Evolutionary conservation across 23 red algal species (phyloP).

Genomic region (Agarophyton chilense): DNA sequence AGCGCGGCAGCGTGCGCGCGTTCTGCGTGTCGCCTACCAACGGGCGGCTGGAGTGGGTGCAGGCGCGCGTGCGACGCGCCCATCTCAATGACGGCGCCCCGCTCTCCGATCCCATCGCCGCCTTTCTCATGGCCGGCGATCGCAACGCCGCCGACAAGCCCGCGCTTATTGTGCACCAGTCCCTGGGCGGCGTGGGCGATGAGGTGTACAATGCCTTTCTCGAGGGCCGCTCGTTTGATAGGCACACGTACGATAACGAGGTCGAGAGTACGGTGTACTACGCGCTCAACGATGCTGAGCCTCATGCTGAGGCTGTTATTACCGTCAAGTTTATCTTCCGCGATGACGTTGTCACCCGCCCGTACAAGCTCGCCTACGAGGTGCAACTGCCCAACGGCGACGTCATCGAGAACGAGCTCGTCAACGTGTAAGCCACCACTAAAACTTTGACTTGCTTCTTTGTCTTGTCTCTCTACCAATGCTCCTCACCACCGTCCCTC

Average conservation of each 20-base stretch:
- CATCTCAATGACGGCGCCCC: conserved; percentile 58
- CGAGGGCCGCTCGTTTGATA: conserved; percentile 67
- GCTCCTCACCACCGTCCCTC: neutral
- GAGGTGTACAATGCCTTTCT: conserved; percentile 70
- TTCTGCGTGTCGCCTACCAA: conserved; percentile 80
- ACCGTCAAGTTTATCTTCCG: conserved; percentile 67
- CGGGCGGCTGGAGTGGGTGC: conserved; percentile 80
- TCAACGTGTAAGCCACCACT: conserved; percentile 59
- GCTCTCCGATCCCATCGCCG: conserved; percentile 33
- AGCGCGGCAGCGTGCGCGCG: neutral
- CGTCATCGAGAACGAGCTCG: conserved; percentile 66
- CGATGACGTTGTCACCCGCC: conserved; percentile 40
- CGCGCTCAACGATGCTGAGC: conserved; percentile 45
- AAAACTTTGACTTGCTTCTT: conserved; percentile 10
- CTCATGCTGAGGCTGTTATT: conserved; percentile 15
- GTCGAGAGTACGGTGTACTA: conserved; percentile 72
- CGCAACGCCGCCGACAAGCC: conserved; percentile 53
- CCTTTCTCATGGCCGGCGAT: conserved; percentile 66
- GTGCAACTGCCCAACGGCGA: conserved; percentile 74
- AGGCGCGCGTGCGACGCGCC: conserved; percentile 18
- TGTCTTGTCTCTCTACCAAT: neutral
- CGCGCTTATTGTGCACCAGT: conserved; percentile 60
- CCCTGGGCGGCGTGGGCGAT: conserved; percentile 68
- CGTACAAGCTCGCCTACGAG: conserved; percentile 74
- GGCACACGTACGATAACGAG: conserved; percentile 67